Evolutionary conservation across 169 alveolate genomes (phyloP).

Genomic region (Plasmodium blacklocki): DNA sequence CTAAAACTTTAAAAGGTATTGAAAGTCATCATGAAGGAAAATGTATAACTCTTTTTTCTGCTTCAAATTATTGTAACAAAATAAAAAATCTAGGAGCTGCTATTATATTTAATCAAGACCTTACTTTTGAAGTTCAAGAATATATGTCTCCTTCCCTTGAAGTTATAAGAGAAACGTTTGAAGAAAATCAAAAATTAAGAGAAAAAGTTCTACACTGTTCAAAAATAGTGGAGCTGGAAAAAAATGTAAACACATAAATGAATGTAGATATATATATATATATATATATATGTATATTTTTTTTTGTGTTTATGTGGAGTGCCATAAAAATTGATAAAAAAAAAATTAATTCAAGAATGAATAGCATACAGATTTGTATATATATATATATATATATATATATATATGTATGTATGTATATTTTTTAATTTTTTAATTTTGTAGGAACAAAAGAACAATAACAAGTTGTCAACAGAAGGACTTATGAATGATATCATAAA

Average conservation of each 20-base stretch:
- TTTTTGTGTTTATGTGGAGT: too few species aligned
- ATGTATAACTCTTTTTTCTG: conserved; percentile 92
- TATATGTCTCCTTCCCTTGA: conserved; percentile 90
- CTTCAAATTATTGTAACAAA: conserved; percentile 93
- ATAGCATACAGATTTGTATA: too few species aligned
- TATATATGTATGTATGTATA: neutral
- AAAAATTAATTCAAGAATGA: too few species aligned
- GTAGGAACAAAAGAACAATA: conserved; percentile 39
- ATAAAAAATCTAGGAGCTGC: conserved; percentile 92
- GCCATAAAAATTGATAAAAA: too few species aligned
- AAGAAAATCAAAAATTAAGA: conserved; percentile 79
- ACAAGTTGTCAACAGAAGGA: conserved; percentile 23
- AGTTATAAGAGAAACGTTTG: conserved; percentile 81
- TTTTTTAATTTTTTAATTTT: neutral
- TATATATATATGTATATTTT: neutral
- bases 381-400: neutral
- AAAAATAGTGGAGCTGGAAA: conserved; percentile 50
- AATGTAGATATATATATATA: neutral
- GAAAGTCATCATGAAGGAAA: conserved; percentile 91
- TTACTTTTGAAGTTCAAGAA: conserved; percentile 90
- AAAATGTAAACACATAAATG: conserved; percentile 32
- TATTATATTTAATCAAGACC: conserved; percentile 85
- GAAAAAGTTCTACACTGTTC: conserved; percentile 75
- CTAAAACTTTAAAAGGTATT: conserved; percentile 91
- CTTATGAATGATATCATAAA: conserved; percentile 32